phyloP scores from a whole-genome alignment of 257 asterid species.

The Plantago major region DNA sequence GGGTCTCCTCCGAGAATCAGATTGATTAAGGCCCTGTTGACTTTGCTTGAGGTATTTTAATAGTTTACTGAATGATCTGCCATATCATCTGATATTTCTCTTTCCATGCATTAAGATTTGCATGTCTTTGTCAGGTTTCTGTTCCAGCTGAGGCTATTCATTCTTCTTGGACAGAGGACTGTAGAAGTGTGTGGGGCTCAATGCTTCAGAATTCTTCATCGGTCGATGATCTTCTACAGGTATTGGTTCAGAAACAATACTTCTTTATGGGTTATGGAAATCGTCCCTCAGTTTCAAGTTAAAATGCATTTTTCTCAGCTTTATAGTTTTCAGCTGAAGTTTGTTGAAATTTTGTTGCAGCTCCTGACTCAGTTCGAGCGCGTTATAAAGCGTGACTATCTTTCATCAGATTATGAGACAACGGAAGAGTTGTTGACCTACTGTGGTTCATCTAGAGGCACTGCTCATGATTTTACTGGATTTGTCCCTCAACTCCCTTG shows the following conservation, averaged over 20 bases:
- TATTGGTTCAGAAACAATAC: conserved; percentile 17
- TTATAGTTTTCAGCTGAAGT: not conserved
- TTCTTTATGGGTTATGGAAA: not conserved
- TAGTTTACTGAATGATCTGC: conserved; percentile 5
- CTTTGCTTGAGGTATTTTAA: conserved; percentile 65
- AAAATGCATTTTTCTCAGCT: not conserved
- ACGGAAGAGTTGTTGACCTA: conserved; percentile 66
- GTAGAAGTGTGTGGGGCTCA: conserved; percentile 65
- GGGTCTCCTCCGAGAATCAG: conserved; percentile 55
- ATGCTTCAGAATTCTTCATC: conserved; percentile 61
- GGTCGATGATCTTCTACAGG: conserved; percentile 74
- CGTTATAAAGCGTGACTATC: conserved; percentile 58
- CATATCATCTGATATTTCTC: conserved; percentile 12
- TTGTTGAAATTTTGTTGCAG: conserved; percentile 32
- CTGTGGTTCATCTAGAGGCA: conserved; percentile 40
- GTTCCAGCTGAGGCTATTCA: conserved; percentile 75
- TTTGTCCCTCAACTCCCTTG: conserved; percentile 71
- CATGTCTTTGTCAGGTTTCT: conserved; percentile 49
- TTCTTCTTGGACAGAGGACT: conserved; percentile 78
- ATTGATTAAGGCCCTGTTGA: conserved; percentile 63
- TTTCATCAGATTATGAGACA: conserved; percentile 77
- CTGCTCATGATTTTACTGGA: conserved; percentile 35
- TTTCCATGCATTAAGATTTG: conserved; percentile 15
- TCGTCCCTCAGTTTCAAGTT: conserved; percentile 7
- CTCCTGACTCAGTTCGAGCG: conserved; percentile 73